These are phyloP conservation scores for Scenedesmus sp. DNA, from an alignment of 163 green algal genomes.

Conservation along the genomic window DNA sequence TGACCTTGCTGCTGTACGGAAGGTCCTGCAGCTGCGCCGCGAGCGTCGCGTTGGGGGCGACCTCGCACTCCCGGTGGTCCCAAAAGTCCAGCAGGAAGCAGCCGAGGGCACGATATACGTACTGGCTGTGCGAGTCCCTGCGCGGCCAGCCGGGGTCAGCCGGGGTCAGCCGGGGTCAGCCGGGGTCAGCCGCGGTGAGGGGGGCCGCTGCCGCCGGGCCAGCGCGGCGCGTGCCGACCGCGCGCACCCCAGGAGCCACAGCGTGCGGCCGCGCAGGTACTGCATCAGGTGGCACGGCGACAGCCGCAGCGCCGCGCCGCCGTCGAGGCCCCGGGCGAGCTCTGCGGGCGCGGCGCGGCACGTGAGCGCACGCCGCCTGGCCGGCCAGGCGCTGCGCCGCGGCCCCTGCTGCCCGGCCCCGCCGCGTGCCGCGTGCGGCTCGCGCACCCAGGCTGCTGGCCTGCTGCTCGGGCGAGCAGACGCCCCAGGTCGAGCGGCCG, in stretches of 20 bases:
- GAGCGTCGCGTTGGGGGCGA: background rate
- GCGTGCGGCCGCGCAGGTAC: background rate
- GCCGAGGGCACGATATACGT: background rate
- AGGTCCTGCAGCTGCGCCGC: background rate
- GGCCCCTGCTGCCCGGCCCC: too few species aligned
- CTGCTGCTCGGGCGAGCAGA: too few species aligned
- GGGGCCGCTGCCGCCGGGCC: background rate
- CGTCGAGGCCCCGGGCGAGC: background rate
- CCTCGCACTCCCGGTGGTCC: background rate
- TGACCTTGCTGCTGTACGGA: background rate
- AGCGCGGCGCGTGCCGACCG: background rate
- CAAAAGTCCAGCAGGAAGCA: constrained; percentile 3
- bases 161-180: too few species aligned
- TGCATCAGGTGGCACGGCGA: background rate
- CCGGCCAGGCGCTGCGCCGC: too few species aligned
- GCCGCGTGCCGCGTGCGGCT: too few species aligned
- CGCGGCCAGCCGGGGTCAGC: background rate
- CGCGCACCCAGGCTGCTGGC: too few species aligned
- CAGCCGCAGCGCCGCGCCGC: background rate
- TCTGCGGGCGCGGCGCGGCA: too few species aligned
- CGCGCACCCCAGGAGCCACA: background rate
- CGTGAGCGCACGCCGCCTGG: too few species aligned
- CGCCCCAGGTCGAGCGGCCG: too few species aligned
- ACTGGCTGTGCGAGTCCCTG: constrained; percentile 7
- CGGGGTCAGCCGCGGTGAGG: background rate